Conservation (phyloP, 495 filamentous ascomycete genomes). For the Penicillium lividum region DNA sequence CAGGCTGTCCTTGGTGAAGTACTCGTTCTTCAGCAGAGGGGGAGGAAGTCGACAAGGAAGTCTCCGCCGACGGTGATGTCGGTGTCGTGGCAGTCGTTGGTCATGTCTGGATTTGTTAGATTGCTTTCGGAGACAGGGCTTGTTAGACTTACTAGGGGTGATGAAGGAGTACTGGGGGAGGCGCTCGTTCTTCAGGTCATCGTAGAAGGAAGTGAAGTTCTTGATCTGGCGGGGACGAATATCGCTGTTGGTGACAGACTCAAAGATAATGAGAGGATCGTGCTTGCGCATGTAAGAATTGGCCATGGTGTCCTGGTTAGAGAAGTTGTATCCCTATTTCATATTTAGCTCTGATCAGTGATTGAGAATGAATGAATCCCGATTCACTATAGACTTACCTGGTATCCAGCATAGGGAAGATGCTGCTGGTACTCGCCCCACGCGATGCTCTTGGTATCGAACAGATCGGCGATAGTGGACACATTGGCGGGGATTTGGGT, state of each 20-base stretch:
- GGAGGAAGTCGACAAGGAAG: slow-evolving; percentile 59
- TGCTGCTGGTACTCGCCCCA: slow-evolving; percentile 10
- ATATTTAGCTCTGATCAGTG: not conserved
- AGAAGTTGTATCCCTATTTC: slow-evolving; percentile 11
- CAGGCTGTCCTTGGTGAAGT: slow-evolving; percentile 67
- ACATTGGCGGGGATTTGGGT: slow-evolving; percentile 7
- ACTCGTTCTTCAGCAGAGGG: slow-evolving; percentile 58
- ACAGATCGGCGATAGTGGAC: slow-evolving; percentile 11
- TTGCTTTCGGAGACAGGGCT: not conserved
- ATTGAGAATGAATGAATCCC: not conserved
- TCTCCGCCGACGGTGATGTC: slow-evolving; percentile 56
- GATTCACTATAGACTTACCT: not conserved
- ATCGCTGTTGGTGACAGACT: slow-evolving; percentile 50
- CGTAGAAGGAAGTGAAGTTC: slow-evolving; percentile 59
- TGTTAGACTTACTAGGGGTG: slow-evolving; percentile 23
- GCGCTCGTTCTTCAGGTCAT: slow-evolving; percentile 52
- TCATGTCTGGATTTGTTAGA: slow-evolving; percentile 4
- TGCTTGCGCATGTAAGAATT: slow-evolving; percentile 70
- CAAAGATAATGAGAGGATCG: slow-evolving; percentile 61
- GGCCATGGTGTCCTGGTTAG: slow-evolving; percentile 10
- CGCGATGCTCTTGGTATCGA: slow-evolving; percentile 10
- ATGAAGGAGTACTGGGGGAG: slow-evolving; percentile 72
- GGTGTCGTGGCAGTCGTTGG: slow-evolving; percentile 63
- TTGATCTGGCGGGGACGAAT: slow-evolving; percentile 59
- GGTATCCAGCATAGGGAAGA: slow-evolving; percentile 10